Percentiles rank a stretch among this genome's conserved stretches.
Evolutionary conservation across 768 basidiomycete species (phyloP).

Genomic region (Mycena epipterygia): DNA sequence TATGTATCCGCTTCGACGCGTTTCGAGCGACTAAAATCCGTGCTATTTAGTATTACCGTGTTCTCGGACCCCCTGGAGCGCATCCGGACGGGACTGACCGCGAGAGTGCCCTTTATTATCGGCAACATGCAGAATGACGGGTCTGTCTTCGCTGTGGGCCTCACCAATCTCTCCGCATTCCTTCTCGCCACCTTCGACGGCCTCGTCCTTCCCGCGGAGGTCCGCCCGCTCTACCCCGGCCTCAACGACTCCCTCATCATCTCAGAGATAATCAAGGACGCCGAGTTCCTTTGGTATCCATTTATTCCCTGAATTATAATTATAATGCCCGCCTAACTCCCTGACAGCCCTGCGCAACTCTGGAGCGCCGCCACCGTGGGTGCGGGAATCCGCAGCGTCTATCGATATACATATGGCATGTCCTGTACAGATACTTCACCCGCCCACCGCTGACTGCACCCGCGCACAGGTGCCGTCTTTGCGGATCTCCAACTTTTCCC

Average conservation of each 20-base stretch:
- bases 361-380: not conserved
- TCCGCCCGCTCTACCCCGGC: slow-evolving; percentile 38
- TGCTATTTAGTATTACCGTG: slow-evolving; percentile 9
- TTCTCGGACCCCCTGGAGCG: slow-evolving; percentile 35
- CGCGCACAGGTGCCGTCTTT: slow-evolving; percentile 25
- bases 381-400: not conserved
- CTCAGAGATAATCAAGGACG: slow-evolving; percentile 30
- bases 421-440: not conserved
- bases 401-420: not conserved
- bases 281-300: slow-evolving; percentile 30
- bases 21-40: not conserved
- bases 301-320: too few relatives aligned
- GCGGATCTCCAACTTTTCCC: slow-evolving; percentile 40
- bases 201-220: slow-evolving; percentile 20
- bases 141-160: slow-evolving; percentile 31
- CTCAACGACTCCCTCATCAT: slow-evolving; percentile 35
- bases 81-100: slow-evolving; percentile 31
- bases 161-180: slow-evolving; percentile 31
- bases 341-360: not conserved
- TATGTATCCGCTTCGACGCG: not conserved
- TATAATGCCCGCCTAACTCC: not conserved
- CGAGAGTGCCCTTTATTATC: slow-evolving; percentile 35
- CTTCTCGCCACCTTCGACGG: slow-evolving; percentile 8
- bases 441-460: too few relatives aligned
- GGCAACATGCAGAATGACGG: slow-evolving; percentile 40